These are phyloP conservation scores for Lasiodiplodia sp. DNA, from an alignment of 2,329 filamentous ascomycete genomes.

Conservation along the genomic window DNA sequence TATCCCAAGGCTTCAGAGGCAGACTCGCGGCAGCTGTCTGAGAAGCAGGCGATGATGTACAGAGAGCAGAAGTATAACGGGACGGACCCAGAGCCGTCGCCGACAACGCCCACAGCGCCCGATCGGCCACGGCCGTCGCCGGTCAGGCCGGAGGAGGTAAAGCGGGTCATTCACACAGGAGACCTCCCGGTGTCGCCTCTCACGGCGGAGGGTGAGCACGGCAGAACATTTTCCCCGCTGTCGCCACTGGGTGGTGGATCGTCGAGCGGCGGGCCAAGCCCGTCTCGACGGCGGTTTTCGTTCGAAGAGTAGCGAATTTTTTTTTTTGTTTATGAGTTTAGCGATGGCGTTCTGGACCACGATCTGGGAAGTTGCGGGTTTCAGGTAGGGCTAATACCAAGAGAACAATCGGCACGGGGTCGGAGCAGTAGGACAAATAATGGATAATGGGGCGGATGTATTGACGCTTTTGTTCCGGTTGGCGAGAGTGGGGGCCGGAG, in stretches of 20 bases:
- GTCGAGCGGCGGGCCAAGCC: constrained; percentile 31
- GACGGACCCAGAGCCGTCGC: constrained; percentile 41
- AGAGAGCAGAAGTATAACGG: constrained; percentile 57
- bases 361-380: constrained; percentile 9
- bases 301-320: constrained; percentile 28
- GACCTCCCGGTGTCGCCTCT: constrained; percentile 21
- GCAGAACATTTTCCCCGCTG: constrained; percentile 35
- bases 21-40: constrained; percentile 54
- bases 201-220: constrained; percentile 10
- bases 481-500: constrained; percentile 25
- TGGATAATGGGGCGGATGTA: constrained; percentile 27
- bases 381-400: constrained; percentile 26
- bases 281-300: constrained; percentile 46
- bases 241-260: constrained; percentile 42
- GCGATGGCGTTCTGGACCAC: constrained; percentile 25
- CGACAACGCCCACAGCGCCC: constrained; percentile 24
- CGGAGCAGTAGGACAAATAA: constrained; percentile 26
- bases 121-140: constrained; percentile 21
- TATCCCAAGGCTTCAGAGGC: constrained; percentile 62
- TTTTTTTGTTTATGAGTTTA: constrained; percentile 12
- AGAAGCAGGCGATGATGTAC: constrained; percentile 57
- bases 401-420: constrained; percentile 11
- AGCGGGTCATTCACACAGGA: constrained; percentile 21
- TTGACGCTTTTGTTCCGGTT: constrained; percentile 22
- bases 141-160: constrained; percentile 24